Percentiles rank a stretch among this genome's conserved stretches.
These are phyloP conservation scores for Santalum album DNA, from an alignment of 164 flowering plant genomes.

Conservation along the genomic window DNA sequence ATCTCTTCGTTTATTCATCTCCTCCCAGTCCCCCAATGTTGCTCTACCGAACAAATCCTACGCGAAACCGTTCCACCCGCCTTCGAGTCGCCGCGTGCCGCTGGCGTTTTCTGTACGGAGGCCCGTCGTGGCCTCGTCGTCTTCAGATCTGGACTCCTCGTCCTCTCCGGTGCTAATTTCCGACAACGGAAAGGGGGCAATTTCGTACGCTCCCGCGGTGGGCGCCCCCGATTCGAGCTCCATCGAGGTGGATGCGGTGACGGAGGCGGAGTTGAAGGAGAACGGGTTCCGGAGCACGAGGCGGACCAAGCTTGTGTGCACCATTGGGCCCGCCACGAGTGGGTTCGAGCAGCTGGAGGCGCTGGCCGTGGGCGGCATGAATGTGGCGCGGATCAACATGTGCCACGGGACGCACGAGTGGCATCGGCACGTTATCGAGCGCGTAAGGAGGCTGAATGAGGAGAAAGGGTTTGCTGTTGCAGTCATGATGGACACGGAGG, in stretches of 20 bases:
- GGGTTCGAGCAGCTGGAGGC: constrained; percentile 83
- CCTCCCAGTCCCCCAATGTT: constrained; percentile 14
- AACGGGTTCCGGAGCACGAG: constrained; percentile 64
- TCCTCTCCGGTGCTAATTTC: constrained; percentile 16
- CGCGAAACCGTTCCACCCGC: constrained; percentile 11
- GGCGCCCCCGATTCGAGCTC: constrained; percentile 16
- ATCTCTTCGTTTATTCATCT: constrained; percentile 25
- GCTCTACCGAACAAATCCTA: constrained; percentile 11
- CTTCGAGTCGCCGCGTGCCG: constrained; percentile 1
- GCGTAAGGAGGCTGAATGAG: constrained; percentile 66
- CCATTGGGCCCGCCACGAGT: constrained; percentile 60
- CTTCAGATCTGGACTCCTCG: constrained; percentile 16
- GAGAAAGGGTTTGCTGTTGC: constrained; percentile 94
- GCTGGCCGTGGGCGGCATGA: constrained; percentile 91
- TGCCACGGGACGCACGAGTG: constrained; percentile 91
- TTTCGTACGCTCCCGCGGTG: neutral
- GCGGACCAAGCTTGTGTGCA: constrained; percentile 59
- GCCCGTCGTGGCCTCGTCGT: constrained; percentile 14
- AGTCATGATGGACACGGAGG: constrained; percentile 97
- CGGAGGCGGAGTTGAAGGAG: constrained; percentile 67
- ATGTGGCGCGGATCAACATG: constrained; percentile 87
- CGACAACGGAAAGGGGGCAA: constrained; percentile 11
- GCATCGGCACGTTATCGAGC: constrained; percentile 62
- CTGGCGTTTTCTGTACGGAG: neutral
- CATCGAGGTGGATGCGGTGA: constrained; percentile 58